phyloP scores from a whole-genome alignment of 2,329 filamentous ascomycete genomes.

The Nemania diffusa region DNA sequence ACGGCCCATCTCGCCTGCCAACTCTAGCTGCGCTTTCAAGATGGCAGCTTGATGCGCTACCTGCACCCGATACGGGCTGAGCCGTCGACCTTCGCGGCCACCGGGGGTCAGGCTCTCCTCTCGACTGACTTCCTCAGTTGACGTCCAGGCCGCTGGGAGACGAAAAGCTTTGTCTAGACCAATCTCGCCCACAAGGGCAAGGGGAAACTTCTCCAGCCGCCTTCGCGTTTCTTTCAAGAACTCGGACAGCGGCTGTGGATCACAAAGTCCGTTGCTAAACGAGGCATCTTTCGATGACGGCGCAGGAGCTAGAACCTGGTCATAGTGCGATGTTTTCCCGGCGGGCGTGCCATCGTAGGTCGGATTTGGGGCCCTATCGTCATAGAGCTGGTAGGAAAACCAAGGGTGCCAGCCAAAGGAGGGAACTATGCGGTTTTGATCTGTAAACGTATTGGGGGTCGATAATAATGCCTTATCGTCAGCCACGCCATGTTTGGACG shows the following conservation, averaged over 20 bases:
- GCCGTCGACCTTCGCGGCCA: slow-evolving; percentile 73
- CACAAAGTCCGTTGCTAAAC: slow-evolving; percentile 64
- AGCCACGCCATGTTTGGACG: slow-evolving; percentile 63
- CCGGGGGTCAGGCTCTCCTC: slow-evolving; percentile 70
- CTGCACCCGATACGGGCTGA: slow-evolving; percentile 74
- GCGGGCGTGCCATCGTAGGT: slow-evolving; percentile 52
- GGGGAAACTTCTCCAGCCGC: slow-evolving; percentile 66
- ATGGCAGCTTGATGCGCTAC: slow-evolving; percentile 75
- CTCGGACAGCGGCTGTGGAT: slow-evolving; percentile 67
- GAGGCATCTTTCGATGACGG: slow-evolving; percentile 56
- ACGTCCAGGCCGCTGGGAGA: slow-evolving; percentile 69
- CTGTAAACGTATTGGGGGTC: slow-evolving; percentile 25
- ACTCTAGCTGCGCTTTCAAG: slow-evolving; percentile 72
- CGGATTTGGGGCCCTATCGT: slow-evolving; percentile 59
- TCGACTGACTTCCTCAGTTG: slow-evolving; percentile 52
- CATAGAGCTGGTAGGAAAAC: slow-evolving; percentile 82
- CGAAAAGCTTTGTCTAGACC: slow-evolving; percentile 82
- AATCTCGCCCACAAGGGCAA: slow-evolving; percentile 79
- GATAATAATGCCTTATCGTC: slow-evolving; percentile 40
- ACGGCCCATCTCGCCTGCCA: slow-evolving; percentile 74
- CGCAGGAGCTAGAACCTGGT: slow-evolving; percentile 68
- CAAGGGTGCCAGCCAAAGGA: slow-evolving; percentile 91
- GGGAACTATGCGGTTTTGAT: slow-evolving; percentile 64
- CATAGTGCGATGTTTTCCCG: slow-evolving; percentile 69
- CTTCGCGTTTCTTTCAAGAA: slow-evolving; percentile 66